Conservation (phyloP, 1,284 basidiomycete genomes). For the Fistulinella cinereoalba region DNA sequence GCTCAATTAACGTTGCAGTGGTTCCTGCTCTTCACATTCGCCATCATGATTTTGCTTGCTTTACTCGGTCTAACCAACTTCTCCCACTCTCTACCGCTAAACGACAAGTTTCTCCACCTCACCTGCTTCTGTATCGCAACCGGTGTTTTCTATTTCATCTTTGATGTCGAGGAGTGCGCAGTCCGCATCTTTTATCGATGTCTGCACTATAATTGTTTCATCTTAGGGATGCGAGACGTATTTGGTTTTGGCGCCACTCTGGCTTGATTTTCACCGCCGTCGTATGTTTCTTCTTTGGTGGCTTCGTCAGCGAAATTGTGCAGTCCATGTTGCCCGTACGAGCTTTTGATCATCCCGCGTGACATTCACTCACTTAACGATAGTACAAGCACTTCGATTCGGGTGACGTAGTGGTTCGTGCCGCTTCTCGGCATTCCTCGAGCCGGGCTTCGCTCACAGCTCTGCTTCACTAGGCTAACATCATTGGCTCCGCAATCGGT, state of each 20-base stretch:
- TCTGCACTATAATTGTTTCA: neutral
- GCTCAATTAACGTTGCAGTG: slow-evolving; percentile 46
- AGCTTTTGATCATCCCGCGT: neutral
- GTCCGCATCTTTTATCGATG: neutral
- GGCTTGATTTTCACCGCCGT: slow-evolving; percentile 66
- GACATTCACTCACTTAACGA: slow-evolving; percentile 2
- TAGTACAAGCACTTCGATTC: slow-evolving; percentile 78
- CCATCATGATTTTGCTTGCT: slow-evolving; percentile 64
- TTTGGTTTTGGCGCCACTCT: slow-evolving; percentile 84
- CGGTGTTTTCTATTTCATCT: slow-evolving; percentile 81
- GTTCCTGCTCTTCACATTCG: slow-evolving; percentile 65
- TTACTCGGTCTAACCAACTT: slow-evolving; percentile 75
- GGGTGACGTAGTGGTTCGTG: slow-evolving; percentile 70
- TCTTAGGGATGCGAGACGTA: slow-evolving; percentile 62
- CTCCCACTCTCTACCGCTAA: slow-evolving; percentile 62
- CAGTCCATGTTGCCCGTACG: slow-evolving; percentile 76
- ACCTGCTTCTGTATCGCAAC: slow-evolving; percentile 78
- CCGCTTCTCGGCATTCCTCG: slow-evolving; percentile 7
- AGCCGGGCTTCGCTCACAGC: slow-evolving; percentile 6
- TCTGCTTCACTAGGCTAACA: slow-evolving; percentile 60
- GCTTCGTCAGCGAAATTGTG: slow-evolving; percentile 82
- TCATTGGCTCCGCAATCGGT: slow-evolving; percentile 75
- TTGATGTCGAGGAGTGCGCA: slow-evolving; percentile 81
- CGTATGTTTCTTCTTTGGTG: slow-evolving; percentile 76
- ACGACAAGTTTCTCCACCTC: slow-evolving; percentile 85